Base-by-base conservation (phyloP, 768 basidiomycete species). In the Podaxis pistillaris region DNA sequence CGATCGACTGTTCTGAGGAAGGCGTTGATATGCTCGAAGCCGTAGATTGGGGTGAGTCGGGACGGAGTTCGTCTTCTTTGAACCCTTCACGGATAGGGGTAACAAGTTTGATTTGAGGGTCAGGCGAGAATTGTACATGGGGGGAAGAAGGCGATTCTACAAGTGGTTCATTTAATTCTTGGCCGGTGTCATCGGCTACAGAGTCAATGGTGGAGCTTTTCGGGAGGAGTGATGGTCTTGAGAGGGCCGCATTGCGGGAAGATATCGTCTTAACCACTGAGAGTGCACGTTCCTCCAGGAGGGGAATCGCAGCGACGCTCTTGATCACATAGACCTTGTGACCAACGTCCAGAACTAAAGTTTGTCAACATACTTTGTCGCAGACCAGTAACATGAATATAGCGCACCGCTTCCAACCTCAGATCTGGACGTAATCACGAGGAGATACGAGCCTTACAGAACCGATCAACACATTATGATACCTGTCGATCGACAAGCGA, bases 301-400 rank as follows among this genome's bases (percentile, higher is more conserved):
- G 78, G 2, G 93, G 93, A 28, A 94, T 88, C 3, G 88, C 86
- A 55, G 78, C 77, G 22, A 93, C 86, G 36, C 81, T 81, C 73
- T 89, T 90, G 61, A 93, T 80, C 30, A 79, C 77, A 72, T 90
- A 91, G 5, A 94, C 82, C 0, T 79, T 70, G 69, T 86, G 87
- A 30, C 76, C 72, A 22, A 76, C 78, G 64, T 91, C 86, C 64
- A 93, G 78, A 54, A 93, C 91, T 93, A 66, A 2, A 40, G 15
- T n/a, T 65, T 40, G 37, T 59, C 51, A 56, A 38, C 9, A 33
- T 33, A 6, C 44, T 28, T 17, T 3, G 13, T n/a, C 33, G 15
- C 58, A 26, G 60, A 40, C 54, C 8, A 53, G 24, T 44, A 58
- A 67, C 33, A 24, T 26, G 24, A 67, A 26, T 51, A 49, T 52